Percentiles rank a stretch among this genome's conserved stretches.
Conservation (phyloP, 163 green algal genomes). For the Chlamydomonas reinhardtii region DNA sequence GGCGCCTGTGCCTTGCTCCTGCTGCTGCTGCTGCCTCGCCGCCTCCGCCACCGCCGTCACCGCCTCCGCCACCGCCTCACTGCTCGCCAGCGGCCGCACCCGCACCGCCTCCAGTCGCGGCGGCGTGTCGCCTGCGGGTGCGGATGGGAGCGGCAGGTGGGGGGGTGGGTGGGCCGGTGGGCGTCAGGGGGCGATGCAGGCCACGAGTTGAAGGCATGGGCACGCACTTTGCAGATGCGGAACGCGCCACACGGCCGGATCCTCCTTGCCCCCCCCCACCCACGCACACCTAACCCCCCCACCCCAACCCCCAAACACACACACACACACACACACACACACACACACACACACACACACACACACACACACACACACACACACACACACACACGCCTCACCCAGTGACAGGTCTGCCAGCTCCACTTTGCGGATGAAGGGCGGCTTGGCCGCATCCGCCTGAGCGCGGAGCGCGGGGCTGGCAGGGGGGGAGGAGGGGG, state of each 20-base stretch:
- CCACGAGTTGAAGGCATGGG: too few relatives aligned
- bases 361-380: background rate
- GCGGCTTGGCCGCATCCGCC: constrained; percentile 32
- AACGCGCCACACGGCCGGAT: too few relatives aligned
- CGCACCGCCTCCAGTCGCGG: constrained; percentile 22
- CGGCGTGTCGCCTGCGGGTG: background rate
- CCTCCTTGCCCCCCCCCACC: too few relatives aligned
- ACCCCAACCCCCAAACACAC: too few relatives aligned
- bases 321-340: too few relatives aligned
- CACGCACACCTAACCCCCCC: too few relatives aligned
- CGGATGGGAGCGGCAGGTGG: too few relatives aligned
- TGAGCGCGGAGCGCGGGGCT: constrained; percentile 13
- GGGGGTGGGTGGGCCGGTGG: too few relatives aligned
- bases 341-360: too few relatives aligned
- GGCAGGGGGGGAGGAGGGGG: background rate
- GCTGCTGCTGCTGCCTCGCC: background rate
- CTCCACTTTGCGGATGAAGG: constrained; percentile 29
- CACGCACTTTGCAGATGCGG: too few relatives aligned
- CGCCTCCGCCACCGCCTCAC: background rate
- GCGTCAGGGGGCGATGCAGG: too few relatives aligned
- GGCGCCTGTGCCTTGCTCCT: background rate
- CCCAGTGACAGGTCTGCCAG: constrained; percentile 25
- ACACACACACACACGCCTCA: too few relatives aligned
- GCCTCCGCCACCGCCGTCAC: background rate
- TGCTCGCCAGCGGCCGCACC: constrained; percentile 32